Percentiles rank a stretch among this genome's conserved stretches.
Conservation (phyloP, 805 yeast species). For the Metschnikowia santaceciliae region DNA sequence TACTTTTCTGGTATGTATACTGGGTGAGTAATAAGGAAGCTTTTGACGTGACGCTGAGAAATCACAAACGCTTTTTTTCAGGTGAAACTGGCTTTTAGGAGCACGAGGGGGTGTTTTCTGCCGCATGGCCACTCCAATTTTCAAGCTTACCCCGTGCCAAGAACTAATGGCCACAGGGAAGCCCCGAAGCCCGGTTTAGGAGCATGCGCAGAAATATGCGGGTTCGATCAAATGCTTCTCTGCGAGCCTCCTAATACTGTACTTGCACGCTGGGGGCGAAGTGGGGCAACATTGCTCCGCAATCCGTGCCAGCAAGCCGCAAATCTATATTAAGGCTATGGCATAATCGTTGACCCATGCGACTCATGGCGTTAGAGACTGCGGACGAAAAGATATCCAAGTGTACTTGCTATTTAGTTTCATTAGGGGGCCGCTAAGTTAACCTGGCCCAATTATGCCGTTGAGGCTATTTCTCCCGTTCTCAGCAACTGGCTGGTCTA, state of each 20-base stretch:
- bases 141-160: neutral
- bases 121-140: too few relatives aligned
- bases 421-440: neutral
- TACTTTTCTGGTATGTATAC: neutral
- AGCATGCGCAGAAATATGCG: constrained; percentile 1
- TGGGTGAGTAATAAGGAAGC: neutral
- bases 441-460: neutral
- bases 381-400: neutral
- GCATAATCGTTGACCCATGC: neutral
- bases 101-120: neutral
- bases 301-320: neutral
- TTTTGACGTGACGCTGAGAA: neutral
- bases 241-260: neutral
- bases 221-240: constrained; percentile 2
- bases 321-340: neutral
- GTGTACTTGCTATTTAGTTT: neutral
- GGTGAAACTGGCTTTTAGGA: neutral
- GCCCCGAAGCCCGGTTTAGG: neutral
- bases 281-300: neutral
- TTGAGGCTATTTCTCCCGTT: neutral
- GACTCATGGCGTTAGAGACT: too few relatives aligned
- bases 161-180: neutral
- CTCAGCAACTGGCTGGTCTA: neutral
- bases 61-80: neutral
- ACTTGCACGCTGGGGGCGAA: neutral